Conservation (phyloP, 306 rosid species). For the Lotus japonicus region DNA sequence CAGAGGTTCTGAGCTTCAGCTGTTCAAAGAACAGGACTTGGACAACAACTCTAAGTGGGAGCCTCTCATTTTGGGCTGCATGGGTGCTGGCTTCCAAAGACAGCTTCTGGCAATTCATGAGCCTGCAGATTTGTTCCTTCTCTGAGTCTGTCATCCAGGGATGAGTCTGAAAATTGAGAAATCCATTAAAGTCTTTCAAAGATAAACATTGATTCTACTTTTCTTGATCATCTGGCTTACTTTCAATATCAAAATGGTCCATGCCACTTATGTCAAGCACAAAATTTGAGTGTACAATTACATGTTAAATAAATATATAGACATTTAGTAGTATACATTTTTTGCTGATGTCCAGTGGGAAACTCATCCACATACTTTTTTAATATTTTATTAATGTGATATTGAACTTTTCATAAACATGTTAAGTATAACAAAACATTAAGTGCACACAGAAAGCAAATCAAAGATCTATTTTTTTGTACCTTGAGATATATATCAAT, state of each 20-base stretch:
- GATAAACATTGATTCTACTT: neutral
- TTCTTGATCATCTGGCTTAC: neutral
- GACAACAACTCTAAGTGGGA: slow-evolving; percentile 74
- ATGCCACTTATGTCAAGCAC: neutral
- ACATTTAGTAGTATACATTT: too few species aligned
- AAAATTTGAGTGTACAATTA: neutral
- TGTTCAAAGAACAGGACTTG: slow-evolving; percentile 94
- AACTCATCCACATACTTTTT: too few species aligned
- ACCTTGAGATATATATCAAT: slow-evolving; percentile 89
- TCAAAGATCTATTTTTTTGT: neutral
- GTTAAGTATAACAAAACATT: neutral
- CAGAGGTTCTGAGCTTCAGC: slow-evolving; percentile 74
- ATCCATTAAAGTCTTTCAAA: neutral
- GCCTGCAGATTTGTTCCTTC: slow-evolving; percentile 81
- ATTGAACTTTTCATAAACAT: neutral
- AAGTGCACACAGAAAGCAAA: neutral
- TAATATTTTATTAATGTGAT: too few species aligned
- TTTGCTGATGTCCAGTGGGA: too few species aligned
- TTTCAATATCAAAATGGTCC: neutral
- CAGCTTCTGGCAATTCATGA: slow-evolving; percentile 90
- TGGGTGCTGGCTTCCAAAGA: slow-evolving; percentile 92
- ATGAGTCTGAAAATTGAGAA: slow-evolving; percentile 51
- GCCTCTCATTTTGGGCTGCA: slow-evolving; percentile 90
- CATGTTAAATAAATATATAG: too few species aligned
- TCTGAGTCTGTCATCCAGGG: slow-evolving; percentile 74